Percentiles rank a stretch among this genome's conserved stretches.
Conservation (phyloP, 2,329 filamentous ascomycete genomes). For the Xylaria sp. region DNA sequence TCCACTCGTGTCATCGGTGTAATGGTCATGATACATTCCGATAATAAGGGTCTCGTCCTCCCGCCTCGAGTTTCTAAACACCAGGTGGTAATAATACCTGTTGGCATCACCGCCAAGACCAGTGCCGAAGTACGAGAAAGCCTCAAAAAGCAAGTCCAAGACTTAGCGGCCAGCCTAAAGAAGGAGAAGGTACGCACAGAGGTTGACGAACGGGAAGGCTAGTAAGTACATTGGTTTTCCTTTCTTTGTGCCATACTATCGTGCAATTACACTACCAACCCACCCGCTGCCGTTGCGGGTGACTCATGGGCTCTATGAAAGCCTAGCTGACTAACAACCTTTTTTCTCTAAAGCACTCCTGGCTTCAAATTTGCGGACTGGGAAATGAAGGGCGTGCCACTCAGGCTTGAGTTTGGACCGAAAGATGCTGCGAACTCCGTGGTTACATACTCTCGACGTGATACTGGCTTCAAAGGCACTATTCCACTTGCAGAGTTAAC, state of each 20-base stretch:
- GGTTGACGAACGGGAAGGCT: slow-evolving; percentile 84
- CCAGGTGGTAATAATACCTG: slow-evolving; percentile 87
- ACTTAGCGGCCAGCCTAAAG: slow-evolving; percentile 71
- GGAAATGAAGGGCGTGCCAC: slow-evolving; percentile 94
- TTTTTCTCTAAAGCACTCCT: slow-evolving; percentile 61
- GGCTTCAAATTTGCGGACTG: slow-evolving; percentile 99
- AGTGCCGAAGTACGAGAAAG: slow-evolving; percentile 77
- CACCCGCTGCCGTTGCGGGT: not conserved
- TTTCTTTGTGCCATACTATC: not conserved
- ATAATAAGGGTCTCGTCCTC: slow-evolving; percentile 92
- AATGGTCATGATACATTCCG: slow-evolving; percentile 98
- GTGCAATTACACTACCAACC: not conserved
- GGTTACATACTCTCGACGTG: slow-evolving; percentile 84
- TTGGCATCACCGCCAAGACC: slow-evolving; percentile 90
- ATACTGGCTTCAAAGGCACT: slow-evolving; percentile 82
- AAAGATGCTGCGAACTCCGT: slow-evolving; percentile 88
- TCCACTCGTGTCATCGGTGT: slow-evolving; percentile 97
- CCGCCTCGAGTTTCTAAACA: slow-evolving; percentile 87
- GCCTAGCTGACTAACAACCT: slow-evolving; percentile 10
- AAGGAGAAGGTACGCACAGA: slow-evolving; percentile 78
- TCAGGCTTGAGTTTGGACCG: slow-evolving; percentile 93
- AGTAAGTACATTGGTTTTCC: slow-evolving; percentile 46
- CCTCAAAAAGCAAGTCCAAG: slow-evolving; percentile 77
- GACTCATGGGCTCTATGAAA: not conserved
- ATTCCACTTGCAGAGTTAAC: slow-evolving; percentile 77